phyloP scores from a whole-genome alignment of 2,329 filamentous ascomycete species.

The Diplodia corticola region DNA sequence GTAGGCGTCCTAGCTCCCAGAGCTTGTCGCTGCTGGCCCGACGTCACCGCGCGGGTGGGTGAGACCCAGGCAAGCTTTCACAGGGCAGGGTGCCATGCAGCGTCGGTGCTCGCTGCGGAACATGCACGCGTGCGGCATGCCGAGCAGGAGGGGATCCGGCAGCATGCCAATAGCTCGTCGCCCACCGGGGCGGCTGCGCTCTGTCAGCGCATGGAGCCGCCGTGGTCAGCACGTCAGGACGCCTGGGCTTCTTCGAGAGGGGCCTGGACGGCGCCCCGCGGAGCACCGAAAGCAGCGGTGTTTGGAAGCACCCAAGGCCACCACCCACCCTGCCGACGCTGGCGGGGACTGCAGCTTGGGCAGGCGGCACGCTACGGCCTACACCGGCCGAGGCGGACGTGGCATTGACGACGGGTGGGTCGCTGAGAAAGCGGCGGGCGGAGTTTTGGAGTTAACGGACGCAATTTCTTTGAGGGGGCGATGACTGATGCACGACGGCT shows the following conservation, averaged over 20 bases:
- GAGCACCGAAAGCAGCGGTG: conserved; percentile 3
- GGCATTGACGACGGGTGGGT: conserved; percentile 9
- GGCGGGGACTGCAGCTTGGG: background rate
- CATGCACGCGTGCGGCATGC: conserved; percentile 8
- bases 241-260: background rate
- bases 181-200: conserved; percentile 3
- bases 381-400: conserved; percentile 13
- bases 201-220: conserved; percentile 6
- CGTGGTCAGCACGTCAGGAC: conserved; percentile 4
- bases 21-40: conserved; percentile 3
- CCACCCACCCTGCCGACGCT: conserved; percentile 2
- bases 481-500: conserved; percentile 19
- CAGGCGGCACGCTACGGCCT: background rate
- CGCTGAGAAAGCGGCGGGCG: conserved; percentile 12
- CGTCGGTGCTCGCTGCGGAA: background rate
- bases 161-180: background rate
- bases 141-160: background rate
- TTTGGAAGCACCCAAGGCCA: conserved; percentile 16
- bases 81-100: background rate
- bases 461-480: conserved; percentile 13
- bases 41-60: background rate
- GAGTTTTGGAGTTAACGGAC: conserved; percentile 23
- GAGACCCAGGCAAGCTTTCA: background rate
- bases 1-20: conserved; percentile 12
- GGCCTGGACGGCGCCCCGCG: conserved; percentile 12